A percentile compares a stretch with the other conserved stretches of the same genome.
phyloP scores from a whole-genome alignment of 1,284 basidiomycete genomes.

The Fomitopsis schrenkii region DNA sequence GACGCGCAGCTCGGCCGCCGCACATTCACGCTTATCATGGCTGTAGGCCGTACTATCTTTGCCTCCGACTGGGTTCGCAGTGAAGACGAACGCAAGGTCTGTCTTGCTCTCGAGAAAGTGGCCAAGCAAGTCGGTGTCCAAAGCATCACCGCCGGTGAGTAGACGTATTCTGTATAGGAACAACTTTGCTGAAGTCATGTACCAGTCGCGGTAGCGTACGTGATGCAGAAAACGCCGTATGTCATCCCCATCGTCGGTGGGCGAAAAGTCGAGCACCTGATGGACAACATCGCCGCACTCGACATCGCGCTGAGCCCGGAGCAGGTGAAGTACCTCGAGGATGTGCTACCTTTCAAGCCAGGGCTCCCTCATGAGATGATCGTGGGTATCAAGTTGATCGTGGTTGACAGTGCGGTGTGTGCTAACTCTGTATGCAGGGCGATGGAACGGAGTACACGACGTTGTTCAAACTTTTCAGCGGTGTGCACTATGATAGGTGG shows the following conservation, averaged over 20 bases:
- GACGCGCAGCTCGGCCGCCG: too few relatives aligned
- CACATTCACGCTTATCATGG: too few relatives aligned
- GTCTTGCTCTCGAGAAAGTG: constrained; percentile 40
- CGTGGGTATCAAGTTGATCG: constrained; percentile 26
- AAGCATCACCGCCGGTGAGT: constrained; percentile 19
- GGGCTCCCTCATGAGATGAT: constrained; percentile 40
- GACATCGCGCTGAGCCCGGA: constrained; percentile 35
- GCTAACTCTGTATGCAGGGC: constrained; percentile 6
- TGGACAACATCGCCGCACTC: constrained; percentile 45
- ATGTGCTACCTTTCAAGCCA: constrained; percentile 34
- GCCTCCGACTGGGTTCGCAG: constrained; percentile 36
- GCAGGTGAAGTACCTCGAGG: constrained; percentile 42
- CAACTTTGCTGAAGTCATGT: too few relatives aligned
- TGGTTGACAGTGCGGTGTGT: background rate
- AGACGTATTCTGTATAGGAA: constrained; percentile 18
- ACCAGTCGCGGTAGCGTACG: constrained; percentile 44
- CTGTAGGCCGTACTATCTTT: constrained; percentile 23
- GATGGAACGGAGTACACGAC: constrained; percentile 9
- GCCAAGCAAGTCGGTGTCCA: constrained; percentile 35
- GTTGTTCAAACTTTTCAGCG: constrained; percentile 3
- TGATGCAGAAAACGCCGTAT: constrained; percentile 37
- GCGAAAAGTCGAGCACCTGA: constrained; percentile 45
- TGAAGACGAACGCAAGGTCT: constrained; percentile 35
- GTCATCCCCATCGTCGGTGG: constrained; percentile 35
- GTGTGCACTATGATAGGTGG: constrained; percentile 11